Percentiles rank a stretch among this genome's conserved stretches.
Conservation (phyloP, 768 basidiomycete genomes). For the Mycena maculata region DNA sequence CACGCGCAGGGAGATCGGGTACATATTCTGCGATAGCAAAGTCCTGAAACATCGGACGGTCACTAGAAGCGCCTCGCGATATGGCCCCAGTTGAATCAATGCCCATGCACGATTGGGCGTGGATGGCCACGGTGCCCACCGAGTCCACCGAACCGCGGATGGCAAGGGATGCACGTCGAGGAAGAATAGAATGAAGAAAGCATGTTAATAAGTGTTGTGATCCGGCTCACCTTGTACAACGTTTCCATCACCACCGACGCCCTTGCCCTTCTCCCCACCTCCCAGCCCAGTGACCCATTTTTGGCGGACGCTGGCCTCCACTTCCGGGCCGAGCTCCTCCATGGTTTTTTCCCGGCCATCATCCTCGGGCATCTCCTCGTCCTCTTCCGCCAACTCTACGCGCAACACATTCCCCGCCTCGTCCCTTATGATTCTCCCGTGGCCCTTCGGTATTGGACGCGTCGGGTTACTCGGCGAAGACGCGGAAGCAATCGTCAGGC, state of each 20-base stretch:
- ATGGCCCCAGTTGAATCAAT: conserved; percentile 13
- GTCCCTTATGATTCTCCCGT: conserved; percentile 87
- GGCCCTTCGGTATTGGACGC: conserved; percentile 65
- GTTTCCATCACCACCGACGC: conserved; percentile 15
- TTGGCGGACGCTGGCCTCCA: conserved; percentile 46
- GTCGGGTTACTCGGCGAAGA: conserved; percentile 31
- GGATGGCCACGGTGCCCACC: conserved; percentile 38
- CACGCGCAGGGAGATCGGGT: conserved; percentile 19
- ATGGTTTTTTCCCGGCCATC: conserved; percentile 48
- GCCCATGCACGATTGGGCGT: conserved; percentile 2
- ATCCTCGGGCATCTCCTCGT: conserved; percentile 50
- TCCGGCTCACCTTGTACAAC: conserved; percentile 31
- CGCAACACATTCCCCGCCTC: conserved; percentile 78
- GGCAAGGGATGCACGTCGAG: conserved; percentile 18
- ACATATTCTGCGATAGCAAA: conserved; percentile 8
- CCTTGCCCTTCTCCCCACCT: conserved; percentile 38
- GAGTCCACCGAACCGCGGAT: conserved; percentile 33
- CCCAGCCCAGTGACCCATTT: conserved; percentile 56
- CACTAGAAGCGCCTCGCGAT: conserved; percentile 23
- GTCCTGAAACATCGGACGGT: conserved; percentile 26
- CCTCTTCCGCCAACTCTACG: conserved; percentile 72
- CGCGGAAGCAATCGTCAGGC: conserved; percentile 28
- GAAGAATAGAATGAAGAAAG: conserved; percentile 13
- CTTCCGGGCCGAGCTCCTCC: conserved; percentile 53
- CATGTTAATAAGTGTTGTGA: conserved; percentile 36